These are phyloP conservation scores for Diplogelasinospora grovesii DNA, from an alignment of 495 filamentous ascomycete species.

Conservation along the genomic window DNA sequence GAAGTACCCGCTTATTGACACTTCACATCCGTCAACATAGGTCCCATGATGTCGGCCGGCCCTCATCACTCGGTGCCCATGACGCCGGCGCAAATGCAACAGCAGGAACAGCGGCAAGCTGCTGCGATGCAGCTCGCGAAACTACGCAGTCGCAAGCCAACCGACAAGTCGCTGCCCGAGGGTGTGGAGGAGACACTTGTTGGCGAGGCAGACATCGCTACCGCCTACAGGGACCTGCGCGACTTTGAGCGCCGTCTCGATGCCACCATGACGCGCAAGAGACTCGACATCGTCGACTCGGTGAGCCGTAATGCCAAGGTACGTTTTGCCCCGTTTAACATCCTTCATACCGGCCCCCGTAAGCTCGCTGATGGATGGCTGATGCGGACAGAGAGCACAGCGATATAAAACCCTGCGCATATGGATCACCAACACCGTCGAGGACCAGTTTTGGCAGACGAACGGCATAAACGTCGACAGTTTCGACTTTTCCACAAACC, in stretches of 20 bases:
- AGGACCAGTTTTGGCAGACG: constrained; percentile 90
- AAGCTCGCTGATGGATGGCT: too few relatives aligned
- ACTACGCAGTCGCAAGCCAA: constrained; percentile 76
- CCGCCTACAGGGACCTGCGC: constrained; percentile 73
- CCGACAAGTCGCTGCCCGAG: constrained; percentile 89
- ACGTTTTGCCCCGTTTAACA: constrained; percentile 4
- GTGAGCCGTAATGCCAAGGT: constrained; percentile 72
- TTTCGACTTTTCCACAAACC: constrained; percentile 67
- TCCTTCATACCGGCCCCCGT: too few relatives aligned
- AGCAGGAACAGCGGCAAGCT: constrained; percentile 48
- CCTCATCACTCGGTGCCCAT: constrained; percentile 44
- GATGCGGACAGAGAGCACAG: constrained; percentile 22
- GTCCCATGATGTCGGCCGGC: constrained; percentile 23
- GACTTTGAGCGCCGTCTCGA: constrained; percentile 87
- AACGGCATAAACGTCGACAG: constrained; percentile 55
- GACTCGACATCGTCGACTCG: constrained; percentile 81
- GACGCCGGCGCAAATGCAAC: constrained; percentile 48
- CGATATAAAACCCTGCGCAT: constrained; percentile 80
- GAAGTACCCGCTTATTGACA: background rate
- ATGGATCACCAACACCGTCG: constrained; percentile 93
- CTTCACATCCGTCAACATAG: too few relatives aligned
- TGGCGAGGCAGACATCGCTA: constrained; percentile 67
- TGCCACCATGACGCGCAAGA: constrained; percentile 90
- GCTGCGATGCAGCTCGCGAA: constrained; percentile 60
- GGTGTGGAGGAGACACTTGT: constrained; percentile 67